These are phyloP conservation scores for Pseudogymnoascus sp. DNA, from an alignment of 2,329 filamentous ascomycete species.

Conservation along the genomic window DNA sequence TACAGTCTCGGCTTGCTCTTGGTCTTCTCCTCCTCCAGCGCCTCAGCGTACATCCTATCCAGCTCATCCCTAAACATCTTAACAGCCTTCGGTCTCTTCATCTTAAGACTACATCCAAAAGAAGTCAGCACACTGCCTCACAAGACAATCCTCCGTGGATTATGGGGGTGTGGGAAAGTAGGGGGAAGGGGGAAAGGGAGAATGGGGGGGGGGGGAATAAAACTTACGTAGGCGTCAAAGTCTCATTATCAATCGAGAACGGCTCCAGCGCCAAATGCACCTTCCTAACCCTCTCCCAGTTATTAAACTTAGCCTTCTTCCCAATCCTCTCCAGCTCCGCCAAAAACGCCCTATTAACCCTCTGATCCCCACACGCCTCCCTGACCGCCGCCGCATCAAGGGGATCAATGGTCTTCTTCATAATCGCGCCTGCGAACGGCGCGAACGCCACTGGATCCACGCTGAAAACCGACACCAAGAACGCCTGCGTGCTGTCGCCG, in stretches of 20 bases:
- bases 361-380: constrained; percentile 56
- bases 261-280: constrained; percentile 73
- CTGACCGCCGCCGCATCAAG: constrained; percentile 60
- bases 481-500: constrained; percentile 74
- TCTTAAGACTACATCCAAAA: constrained; percentile 46
- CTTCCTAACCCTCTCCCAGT: constrained; percentile 74
- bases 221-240: constrained; percentile 77
- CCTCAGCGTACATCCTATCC: constrained; percentile 27
- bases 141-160: too few relatives aligned
- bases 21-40: constrained; percentile 22
- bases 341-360: constrained; percentile 65
- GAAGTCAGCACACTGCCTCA: constrained; percentile 16
- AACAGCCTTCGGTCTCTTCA: constrained; percentile 60
- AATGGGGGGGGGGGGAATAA: neutral
- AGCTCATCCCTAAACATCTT: constrained; percentile 36
- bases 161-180: too few relatives aligned
- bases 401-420: constrained; percentile 56
- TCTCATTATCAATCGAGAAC: constrained; percentile 86
- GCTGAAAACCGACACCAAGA: constrained; percentile 79
- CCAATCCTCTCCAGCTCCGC: constrained; percentile 71
- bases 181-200: too few relatives aligned
- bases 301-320: constrained; percentile 81
- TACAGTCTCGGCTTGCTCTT: neutral
- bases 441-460: constrained; percentile 80
- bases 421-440: constrained; percentile 65